Percentiles rank a stretch among this genome's conserved stretches.
Evolutionary conservation across 129 eudicot genomes (phyloP).

Genomic region (Chrysanthemum lavandulifolium): DNA sequence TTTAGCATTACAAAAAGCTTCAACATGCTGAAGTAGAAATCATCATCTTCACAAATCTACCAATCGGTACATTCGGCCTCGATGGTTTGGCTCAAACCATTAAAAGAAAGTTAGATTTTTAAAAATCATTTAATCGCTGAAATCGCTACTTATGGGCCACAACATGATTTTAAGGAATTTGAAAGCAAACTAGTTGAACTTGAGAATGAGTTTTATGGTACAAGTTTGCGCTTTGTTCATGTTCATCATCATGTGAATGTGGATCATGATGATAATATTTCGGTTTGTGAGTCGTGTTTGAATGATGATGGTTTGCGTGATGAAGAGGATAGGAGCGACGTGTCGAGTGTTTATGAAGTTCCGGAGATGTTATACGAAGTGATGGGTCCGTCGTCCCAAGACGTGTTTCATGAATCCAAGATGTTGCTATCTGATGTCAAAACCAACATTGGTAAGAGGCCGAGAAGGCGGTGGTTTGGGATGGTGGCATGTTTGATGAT

Average conservation of each 20-base stretch:
- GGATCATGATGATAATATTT: background rate
- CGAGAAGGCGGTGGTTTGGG: slow-evolving; percentile 11
- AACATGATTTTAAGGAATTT: background rate
- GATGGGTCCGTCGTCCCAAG: slow-evolving; percentile 1
- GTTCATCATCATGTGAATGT: background rate
- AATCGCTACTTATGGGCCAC: background rate
- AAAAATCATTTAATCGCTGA: slow-evolving; percentile 8
- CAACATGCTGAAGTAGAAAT: slow-evolving; percentile 7
- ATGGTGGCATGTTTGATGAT: slow-evolving; percentile 15
- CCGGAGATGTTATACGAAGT: slow-evolving; percentile 15
- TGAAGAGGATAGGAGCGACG: background rate
- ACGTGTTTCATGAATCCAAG: background rate
- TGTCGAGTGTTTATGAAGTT: slow-evolving; percentile 10
- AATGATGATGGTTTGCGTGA: background rate
- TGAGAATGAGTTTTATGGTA: background rate
- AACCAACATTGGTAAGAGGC: background rate
- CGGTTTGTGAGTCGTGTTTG: slow-evolving; percentile 15
- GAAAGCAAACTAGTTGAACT: background rate
- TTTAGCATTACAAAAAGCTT: slow-evolving; percentile 2
- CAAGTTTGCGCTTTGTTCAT: background rate
- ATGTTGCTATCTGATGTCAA: background rate
- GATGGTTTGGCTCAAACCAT: slow-evolving; percentile 2
- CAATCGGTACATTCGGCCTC: background rate
- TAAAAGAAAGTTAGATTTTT: background rate
- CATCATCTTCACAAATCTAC: background rate